Percentiles rank a stretch among this genome's conserved stretches.
Evolutionary conservation across 805 yeast species (phyloP).

Genomic region (Priceomyces carsonii): DNA sequence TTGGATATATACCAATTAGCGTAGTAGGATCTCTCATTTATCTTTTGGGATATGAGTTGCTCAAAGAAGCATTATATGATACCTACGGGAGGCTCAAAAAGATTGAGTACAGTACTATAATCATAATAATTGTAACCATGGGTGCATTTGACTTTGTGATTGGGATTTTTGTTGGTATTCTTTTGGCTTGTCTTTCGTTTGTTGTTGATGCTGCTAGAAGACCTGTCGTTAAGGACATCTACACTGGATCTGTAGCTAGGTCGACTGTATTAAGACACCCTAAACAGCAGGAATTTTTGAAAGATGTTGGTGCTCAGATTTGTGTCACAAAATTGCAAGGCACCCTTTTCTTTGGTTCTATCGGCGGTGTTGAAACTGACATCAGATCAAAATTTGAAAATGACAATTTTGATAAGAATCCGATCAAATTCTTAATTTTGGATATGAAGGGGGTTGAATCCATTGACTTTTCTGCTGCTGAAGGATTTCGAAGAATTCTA

Average conservation of each 20-base stretch:
- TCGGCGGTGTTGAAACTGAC: slow-evolving; percentile 82
- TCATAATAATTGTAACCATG: slow-evolving; percentile 89
- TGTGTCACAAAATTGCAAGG: slow-evolving; percentile 87
- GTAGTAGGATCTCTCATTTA: slow-evolving; percentile 94
- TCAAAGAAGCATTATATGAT: slow-evolving; percentile 84
- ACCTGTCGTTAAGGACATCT: slow-evolving; percentile 78
- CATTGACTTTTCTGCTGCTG: slow-evolving; percentile 94
- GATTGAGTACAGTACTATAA: slow-evolving; percentile 82
- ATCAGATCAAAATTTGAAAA: slow-evolving; percentile 67
- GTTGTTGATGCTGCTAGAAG: slow-evolving; percentile 88
- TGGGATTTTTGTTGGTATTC: slow-evolving; percentile 87
- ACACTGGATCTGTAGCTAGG: slow-evolving; percentile 84
- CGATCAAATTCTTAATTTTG: slow-evolving; percentile 76
- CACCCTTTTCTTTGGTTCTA: slow-evolving; percentile 90
- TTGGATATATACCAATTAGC: slow-evolving; percentile 92
- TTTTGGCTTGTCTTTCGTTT: slow-evolving; percentile 91
- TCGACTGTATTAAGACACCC: slow-evolving; percentile 93
- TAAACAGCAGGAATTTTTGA: slow-evolving; percentile 79
- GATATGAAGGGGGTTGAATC: slow-evolving; percentile 82
- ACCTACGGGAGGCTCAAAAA: slow-evolving; percentile 72
- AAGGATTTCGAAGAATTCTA: slow-evolving; percentile 85
- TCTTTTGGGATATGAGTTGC: slow-evolving; percentile 83
- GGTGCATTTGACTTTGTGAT: slow-evolving; percentile 93
- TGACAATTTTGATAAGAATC: slow-evolving; percentile 48
- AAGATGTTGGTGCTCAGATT: slow-evolving; percentile 86